phyloP scores from a whole-genome alignment of 2,329 filamentous ascomycete species.

The Salinomyces thailandicus region DNA sequence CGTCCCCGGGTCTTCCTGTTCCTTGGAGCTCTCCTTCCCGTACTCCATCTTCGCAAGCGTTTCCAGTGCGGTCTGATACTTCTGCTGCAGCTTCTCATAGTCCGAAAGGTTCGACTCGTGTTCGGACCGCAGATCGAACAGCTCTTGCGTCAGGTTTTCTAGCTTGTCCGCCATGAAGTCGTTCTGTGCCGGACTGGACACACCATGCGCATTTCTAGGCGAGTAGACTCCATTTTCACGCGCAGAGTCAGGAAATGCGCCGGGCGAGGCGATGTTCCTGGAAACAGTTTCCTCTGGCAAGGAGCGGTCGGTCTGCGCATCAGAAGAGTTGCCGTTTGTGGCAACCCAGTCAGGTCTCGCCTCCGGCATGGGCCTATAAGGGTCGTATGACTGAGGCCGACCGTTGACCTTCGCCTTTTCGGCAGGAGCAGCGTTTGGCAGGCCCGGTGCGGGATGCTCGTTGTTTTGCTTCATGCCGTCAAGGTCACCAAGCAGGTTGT shows the following conservation, averaged over 20 bases:
- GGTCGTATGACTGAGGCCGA: conserved; percentile 16
- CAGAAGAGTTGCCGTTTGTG: neutral
- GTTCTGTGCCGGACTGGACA: conserved; percentile 60
- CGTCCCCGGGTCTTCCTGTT: conserved; percentile 37
- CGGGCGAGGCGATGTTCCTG: neutral
- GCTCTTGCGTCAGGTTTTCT: conserved; percentile 80
- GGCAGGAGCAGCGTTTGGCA: neutral
- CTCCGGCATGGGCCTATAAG: conserved; percentile 15
- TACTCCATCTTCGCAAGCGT: conserved; percentile 79
- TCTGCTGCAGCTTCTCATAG: conserved; percentile 68
- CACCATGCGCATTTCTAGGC: conserved; percentile 34
- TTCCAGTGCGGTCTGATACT: conserved; percentile 82
- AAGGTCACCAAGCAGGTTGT: conserved; percentile 82
- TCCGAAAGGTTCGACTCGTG: conserved; percentile 77
- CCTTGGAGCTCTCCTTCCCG: conserved; percentile 55
- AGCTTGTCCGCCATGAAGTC: conserved; percentile 87
- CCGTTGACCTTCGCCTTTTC: conserved; percentile 14
- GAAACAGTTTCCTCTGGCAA: neutral
- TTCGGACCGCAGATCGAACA: conserved; percentile 80
- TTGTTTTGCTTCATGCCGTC: conserved; percentile 38
- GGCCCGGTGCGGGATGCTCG: conserved; percentile 5
- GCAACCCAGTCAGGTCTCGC: neutral
- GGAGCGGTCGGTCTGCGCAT: neutral
- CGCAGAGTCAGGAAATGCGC: neutral
- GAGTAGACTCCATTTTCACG: neutral